Evolutionary conservation across 768 basidiomycete species (phyloP).

Genomic region (Psilocybe sp.): DNA sequence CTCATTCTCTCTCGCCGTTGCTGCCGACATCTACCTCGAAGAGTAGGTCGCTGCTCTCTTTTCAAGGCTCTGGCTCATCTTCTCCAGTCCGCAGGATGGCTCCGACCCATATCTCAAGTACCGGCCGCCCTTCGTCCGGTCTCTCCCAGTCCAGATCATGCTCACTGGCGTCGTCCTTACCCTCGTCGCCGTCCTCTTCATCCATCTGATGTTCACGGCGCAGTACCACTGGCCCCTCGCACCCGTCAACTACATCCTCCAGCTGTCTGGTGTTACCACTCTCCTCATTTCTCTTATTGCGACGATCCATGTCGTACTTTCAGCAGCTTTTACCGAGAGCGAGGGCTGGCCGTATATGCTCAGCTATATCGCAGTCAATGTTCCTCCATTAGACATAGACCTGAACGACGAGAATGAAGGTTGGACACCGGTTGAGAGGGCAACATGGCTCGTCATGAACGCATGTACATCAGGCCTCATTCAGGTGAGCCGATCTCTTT

Average conservation of each 20-base stretch:
- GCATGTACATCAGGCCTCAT: constrained; percentile 80
- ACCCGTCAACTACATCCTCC: constrained; percentile 87
- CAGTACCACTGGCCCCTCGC: constrained; percentile 97
- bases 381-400: constrained; percentile 50
- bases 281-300: constrained; percentile 77
- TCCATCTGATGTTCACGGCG: constrained; percentile 92
- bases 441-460: constrained; percentile 86
- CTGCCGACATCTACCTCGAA: no score
- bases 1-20: no score
- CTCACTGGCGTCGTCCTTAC: constrained; percentile 83
- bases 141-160: constrained; percentile 88
- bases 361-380: constrained; percentile 80
- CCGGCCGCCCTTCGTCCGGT: constrained; percentile 80
- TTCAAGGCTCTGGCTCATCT: not conserved
- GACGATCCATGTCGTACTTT: constrained; percentile 73
- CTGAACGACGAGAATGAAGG: constrained; percentile 22
- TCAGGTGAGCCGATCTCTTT: constrained; percentile 54
- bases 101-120: constrained; percentile 75
- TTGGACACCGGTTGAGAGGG: constrained; percentile 67
- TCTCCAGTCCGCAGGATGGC: constrained; percentile 9
- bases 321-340: constrained; percentile 57
- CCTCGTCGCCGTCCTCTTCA: constrained; percentile 78
- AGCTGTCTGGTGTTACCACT: constrained; percentile 78
- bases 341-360: constrained; percentile 94
- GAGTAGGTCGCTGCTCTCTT: no score